Evolutionary conservation across 139 green algal genomes (phyloP), one percentile per base, ranked within the genome.

Genomic region (Chlorella ohadii): DNA sequence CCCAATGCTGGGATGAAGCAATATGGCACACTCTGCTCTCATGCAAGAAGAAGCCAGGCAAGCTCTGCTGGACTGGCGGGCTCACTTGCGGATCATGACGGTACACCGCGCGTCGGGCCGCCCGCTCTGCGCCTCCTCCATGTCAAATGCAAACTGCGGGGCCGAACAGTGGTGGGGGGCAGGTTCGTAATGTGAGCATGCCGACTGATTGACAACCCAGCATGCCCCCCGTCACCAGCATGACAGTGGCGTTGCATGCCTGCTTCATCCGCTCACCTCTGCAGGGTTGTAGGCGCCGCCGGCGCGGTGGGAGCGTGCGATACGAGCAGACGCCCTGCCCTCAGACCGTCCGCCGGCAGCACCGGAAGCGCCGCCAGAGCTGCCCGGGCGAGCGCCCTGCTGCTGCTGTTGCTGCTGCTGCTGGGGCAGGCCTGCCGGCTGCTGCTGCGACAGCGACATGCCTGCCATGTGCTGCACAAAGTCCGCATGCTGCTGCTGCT

Each of bases 11-110:
- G n/a, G n/a, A n/a, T n/a, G n/a, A n/a, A n/a, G n/a, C n/a, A n/a
- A n/a, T n/a, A n/a, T n/a, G n/a, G n/a, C n/a, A n/a, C n/a, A n/a
- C n/a, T n/a, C n/a, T n/a, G n/a, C n/a, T n/a, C n/a, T n/a, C n/a
- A n/a, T n/a, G n/a, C n/a, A n/a, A n/a, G 44, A 51, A 16, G 44
- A 51, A 9, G 44, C 44, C 6, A 51, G 44, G 44, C 44, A 51
- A 51, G 44, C 7, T 6, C 44, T 9, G 44, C 9, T 51, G 44
- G 44, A 51, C 44, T 55, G 44, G 51, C 51, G 15, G 51, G 51
- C 51, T 59, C 51, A 59, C 51, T 93, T 93, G 51, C 86, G 78
- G 72, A 93, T 88, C 89, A 93, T 93, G 28, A 93, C 27, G 3
- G 89, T 93, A 20, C 78, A 88, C 2, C 85, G 85, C 41, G 81